A percentile compares a stretch with the other conserved stretches of the same genome.
These are phyloP conservation scores for Penicillium verhagenii DNA, from an alignment of 495 filamentous ascomycete genomes.

Conservation along the genomic window DNA sequence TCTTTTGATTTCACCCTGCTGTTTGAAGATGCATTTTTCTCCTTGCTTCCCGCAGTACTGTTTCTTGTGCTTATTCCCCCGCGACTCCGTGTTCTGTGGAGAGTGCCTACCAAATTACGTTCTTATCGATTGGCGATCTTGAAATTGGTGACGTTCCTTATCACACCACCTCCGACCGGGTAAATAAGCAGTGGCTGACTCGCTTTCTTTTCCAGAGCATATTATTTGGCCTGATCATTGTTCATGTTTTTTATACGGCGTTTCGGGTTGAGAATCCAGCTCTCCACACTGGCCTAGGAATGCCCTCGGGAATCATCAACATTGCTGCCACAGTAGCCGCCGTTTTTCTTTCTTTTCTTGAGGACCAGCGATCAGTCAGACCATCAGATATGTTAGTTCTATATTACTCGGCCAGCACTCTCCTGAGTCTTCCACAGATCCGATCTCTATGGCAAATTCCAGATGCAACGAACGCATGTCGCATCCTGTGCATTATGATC, in stretches of 20 bases:
- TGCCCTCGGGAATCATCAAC: slow-evolving; percentile 20
- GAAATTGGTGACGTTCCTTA: too few relatives aligned
- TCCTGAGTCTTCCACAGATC: slow-evolving; percentile 25
- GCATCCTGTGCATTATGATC: slow-evolving; percentile 12
- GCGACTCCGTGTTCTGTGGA: too few relatives aligned
- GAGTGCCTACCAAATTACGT: too few relatives aligned
- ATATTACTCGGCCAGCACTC: slow-evolving; percentile 26
- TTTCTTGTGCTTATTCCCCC: slow-evolving; percentile 25
- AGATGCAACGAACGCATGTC: not conserved
- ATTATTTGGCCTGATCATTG: slow-evolving; percentile 8
- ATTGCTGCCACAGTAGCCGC: slow-evolving; percentile 14
- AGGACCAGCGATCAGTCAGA: slow-evolving; percentile 32
- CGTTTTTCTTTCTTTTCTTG: slow-evolving; percentile 24
- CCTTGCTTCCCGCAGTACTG: slow-evolving; percentile 15
- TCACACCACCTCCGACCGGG: not conserved
- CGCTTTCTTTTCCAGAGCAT: not conserved
- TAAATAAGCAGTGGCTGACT: slow-evolving; percentile 22
- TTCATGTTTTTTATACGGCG: slow-evolving; percentile 24
- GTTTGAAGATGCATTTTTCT: slow-evolving; percentile 21
- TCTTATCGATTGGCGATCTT: too few relatives aligned
- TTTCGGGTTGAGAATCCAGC: slow-evolving; percentile 11
- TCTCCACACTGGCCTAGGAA: slow-evolving; percentile 14
- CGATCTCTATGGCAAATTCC: slow-evolving; percentile 27
- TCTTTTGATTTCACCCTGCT: slow-evolving; percentile 23
- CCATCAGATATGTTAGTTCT: slow-evolving; percentile 34